Evolutionary conservation across 83 land plant species (phyloP), one percentile per base, ranked within the genome.

Genomic region (Picea abies): DNA sequence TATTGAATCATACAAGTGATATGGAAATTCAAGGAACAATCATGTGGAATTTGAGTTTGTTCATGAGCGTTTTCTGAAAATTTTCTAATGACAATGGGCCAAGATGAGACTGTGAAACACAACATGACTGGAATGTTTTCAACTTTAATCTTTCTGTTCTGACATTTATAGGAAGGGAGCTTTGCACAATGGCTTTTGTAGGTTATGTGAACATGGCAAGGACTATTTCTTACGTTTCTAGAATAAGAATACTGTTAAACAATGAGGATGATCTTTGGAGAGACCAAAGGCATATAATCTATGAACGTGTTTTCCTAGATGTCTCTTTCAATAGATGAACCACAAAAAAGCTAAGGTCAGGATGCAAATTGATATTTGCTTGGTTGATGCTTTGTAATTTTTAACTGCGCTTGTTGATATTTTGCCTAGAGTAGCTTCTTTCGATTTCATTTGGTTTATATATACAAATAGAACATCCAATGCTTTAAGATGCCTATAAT

Each of bases 1-100:
- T 71, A 39, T 71, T 71, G 76, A 71, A 39, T 71, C 41, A 3
- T 35, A 71, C 76, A 71, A 39, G 49, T 16, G 76, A 41, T 41
- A 71, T 16, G 19, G 17, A 71, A 39, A n/a, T 47, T 14, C 19
- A 19, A 71, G 19, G 39, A 71, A 71, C 32, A 39, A 22, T 26
- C 17, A 39, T 71, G 8, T 71, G 44, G 76, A 39, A 19, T 17
- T 16, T 32, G 44, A 29, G 29, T 29, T 29, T 29, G 29, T 29
- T 29, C 29, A 29, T 29, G 29, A 29, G 29, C 29, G 29, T 29
- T 29, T 29, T 29, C 29, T 29, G 29, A 29, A 29, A 29, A 29
- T 29, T 29, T 29, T 29, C 29, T 29, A 29, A 29, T 29, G 29
- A 29, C 29, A 29, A 29, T 29, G 29, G 29, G 29, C 29, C 29